These are phyloP conservation scores for Solanum corneliomulleri DNA, from an alignment of 257 asterid genomes.

Conservation along the genomic window DNA sequence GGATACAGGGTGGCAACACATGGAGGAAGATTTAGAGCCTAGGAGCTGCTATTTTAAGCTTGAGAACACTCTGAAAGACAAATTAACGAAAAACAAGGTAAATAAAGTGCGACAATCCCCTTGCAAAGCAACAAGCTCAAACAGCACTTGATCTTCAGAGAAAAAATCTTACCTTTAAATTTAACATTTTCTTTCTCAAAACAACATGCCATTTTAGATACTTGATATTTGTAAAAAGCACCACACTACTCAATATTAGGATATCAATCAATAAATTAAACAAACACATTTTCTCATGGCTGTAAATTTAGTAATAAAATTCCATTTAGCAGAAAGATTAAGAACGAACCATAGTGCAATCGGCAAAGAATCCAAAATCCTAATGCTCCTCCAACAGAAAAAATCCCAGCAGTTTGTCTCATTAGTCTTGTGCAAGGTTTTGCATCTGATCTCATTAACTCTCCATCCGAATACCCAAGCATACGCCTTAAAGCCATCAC, in stretches of 20 bases:
- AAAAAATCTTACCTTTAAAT: neutral
- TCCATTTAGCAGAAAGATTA: neutral
- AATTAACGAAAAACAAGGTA: neutral
- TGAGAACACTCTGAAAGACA: neutral
- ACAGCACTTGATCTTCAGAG: neutral
- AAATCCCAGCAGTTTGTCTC: slow-evolving; percentile 85
- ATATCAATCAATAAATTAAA: neutral
- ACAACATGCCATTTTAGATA: neutral
- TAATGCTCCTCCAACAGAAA: slow-evolving; percentile 68
- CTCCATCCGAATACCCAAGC: slow-evolving; percentile 82
- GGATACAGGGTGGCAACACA: neutral
- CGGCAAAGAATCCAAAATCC: slow-evolving; percentile 92
- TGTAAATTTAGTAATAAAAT: neutral
- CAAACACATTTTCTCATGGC: neutral
- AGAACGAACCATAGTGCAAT: slow-evolving; percentile 59
- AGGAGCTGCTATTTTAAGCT: neutral
- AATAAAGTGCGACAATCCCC: neutral
- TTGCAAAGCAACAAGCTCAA: neutral
- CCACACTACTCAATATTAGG: neutral
- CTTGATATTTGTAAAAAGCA: neutral
- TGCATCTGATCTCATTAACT: slow-evolving; percentile 79
- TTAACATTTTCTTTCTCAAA: neutral
- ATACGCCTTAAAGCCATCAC: slow-evolving; percentile 67
- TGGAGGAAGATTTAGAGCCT: neutral
- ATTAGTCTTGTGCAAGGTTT: slow-evolving; percentile 75